These are phyloP conservation scores for Aspergillus pseudonomiae DNA, from an alignment of 2,329 filamentous ascomycete genomes.

Conservation along the genomic window DNA sequence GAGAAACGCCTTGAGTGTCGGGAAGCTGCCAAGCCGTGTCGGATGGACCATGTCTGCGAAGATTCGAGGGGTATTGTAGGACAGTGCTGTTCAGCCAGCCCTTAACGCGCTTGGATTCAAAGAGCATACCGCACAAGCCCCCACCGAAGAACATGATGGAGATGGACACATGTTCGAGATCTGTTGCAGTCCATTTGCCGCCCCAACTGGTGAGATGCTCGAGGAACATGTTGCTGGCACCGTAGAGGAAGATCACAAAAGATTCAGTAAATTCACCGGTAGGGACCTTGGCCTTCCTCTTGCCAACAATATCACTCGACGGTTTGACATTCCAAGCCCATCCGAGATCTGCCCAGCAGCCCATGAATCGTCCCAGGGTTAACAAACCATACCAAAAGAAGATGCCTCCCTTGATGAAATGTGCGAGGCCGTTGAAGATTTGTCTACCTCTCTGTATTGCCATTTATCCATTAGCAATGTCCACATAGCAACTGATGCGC, in stretches of 20 bases:
- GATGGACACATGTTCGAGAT: conserved; percentile 91
- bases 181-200: conserved; percentile 71
- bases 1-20: conserved; percentile 70
- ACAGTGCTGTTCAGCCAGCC: conserved; percentile 56
- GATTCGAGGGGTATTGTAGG: conserved; percentile 42
- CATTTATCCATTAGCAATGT: conserved; percentile 11
- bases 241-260: conserved; percentile 86
- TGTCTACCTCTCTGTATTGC: conserved; percentile 61
- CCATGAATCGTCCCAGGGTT: conserved; percentile 86
- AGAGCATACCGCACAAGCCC: conserved; percentile 82
- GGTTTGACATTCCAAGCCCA: conserved; percentile 96
- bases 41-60: conserved; percentile 40
- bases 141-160: conserved; percentile 93
- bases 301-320: conserved; percentile 56
- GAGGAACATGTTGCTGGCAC: conserved; percentile 85
- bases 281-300: conserved; percentile 64
- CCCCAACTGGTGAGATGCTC: conserved; percentile 81
- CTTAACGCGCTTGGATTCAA: conserved; percentile 74
- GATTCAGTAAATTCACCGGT: conserved; percentile 90
- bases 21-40: conserved; percentile 62
- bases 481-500: background rate
- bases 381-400: conserved; percentile 93
- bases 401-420: conserved; percentile 91
- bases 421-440: conserved; percentile 84
- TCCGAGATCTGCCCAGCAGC: conserved; percentile 84